These are phyloP conservation scores for Dipteronia sinensis DNA, from an alignment of 345 rosid genomes.

Conservation along the genomic window DNA sequence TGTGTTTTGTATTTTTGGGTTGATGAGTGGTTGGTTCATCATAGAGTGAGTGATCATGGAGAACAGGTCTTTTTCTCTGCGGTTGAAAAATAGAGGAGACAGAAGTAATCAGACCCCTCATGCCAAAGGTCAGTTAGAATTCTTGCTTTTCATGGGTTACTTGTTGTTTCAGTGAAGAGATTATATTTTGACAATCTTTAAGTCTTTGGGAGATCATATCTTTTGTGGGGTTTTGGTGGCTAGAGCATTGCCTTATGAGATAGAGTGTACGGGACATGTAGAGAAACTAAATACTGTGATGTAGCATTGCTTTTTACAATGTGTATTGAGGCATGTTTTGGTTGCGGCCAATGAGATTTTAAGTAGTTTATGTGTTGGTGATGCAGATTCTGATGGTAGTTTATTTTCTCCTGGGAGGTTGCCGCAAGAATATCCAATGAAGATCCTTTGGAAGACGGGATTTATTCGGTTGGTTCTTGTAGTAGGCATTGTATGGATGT, in stretches of 20 bases:
- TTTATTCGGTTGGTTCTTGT: slow-evolving; percentile 77
- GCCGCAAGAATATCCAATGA: slow-evolving; percentile 51
- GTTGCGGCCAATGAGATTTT: background rate
- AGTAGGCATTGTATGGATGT: slow-evolving; percentile 83
- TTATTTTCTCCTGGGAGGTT: slow-evolving; percentile 56
- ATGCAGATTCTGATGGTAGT: slow-evolving; percentile 49
- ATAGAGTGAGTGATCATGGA: slow-evolving; percentile 39
- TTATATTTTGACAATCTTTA: background rate
- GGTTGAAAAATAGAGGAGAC: slow-evolving; percentile 66
- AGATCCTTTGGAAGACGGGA: slow-evolving; percentile 67
- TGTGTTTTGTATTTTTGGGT: background rate
- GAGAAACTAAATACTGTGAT: background rate
- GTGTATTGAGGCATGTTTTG: background rate
- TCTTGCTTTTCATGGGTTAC: slow-evolving; percentile 2
- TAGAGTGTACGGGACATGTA: background rate
- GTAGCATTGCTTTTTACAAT: background rate
- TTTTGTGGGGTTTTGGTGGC: background rate
- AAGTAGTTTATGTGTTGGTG: slow-evolving; percentile 14
- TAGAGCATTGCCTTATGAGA: background rate
- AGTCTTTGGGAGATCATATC: background rate
- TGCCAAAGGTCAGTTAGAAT: slow-evolving; percentile 41
- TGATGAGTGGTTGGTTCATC: slow-evolving; percentile 12
- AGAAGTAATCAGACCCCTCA: slow-evolving; percentile 38
- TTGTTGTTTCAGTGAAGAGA: background rate
- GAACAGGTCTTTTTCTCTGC: slow-evolving; percentile 58